These are phyloP conservation scores for Komagataella ulmi DNA, from an alignment of 805 yeast genomes.

Conservation along the genomic window DNA sequence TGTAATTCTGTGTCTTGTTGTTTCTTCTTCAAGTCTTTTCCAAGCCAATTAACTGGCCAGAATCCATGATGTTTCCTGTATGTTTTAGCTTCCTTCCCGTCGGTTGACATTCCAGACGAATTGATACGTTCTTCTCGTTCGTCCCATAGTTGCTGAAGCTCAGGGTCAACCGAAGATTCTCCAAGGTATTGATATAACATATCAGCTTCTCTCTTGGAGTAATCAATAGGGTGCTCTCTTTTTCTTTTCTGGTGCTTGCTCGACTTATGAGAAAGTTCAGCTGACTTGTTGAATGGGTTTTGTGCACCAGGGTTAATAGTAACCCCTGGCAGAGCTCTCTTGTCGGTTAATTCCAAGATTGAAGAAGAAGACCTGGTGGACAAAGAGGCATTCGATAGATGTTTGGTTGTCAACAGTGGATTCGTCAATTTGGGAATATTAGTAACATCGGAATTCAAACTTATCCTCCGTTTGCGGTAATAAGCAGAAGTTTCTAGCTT, in stretches of 20 bases:
- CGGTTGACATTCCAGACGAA: conserved; percentile 3
- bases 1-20: not conserved
- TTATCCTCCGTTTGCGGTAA: not conserved
- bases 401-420: not conserved
- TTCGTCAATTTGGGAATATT: not conserved
- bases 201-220: conserved; percentile 51
- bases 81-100: not conserved
- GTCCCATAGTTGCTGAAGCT: conserved; percentile 37
- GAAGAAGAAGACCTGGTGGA: not conserved
- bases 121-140: conserved; percentile 22
- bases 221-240: conserved; percentile 20
- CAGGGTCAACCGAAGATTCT: conserved; percentile 31
- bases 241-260: not conserved
- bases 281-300: conserved; percentile 2
- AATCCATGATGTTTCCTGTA: not conserved
- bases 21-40: not conserved
- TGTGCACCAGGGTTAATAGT: conserved; percentile 1
- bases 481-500: not conserved
- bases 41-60: not conserved
- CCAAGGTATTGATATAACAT: conserved; percentile 29
- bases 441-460: not conserved
- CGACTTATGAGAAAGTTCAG: not conserved
- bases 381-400: not conserved
- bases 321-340: conserved; percentile 11
- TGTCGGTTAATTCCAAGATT: conserved; percentile 12